Base-by-base conservation (phyloP, 805 yeast species). In the Metschnikowia cerradonensis region DNA sequence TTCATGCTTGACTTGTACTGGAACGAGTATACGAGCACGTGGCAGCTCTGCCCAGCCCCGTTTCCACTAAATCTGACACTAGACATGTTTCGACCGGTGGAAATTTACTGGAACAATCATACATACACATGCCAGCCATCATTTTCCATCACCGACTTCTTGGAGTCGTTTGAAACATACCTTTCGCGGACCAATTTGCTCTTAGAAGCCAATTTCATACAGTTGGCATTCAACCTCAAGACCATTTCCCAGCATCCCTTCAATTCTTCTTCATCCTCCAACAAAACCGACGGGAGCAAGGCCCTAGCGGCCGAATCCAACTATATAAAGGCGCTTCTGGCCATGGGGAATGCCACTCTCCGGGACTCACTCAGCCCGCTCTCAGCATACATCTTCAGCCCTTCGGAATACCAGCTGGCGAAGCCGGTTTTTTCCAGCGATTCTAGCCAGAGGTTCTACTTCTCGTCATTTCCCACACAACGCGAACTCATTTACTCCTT, bases 21-120 rank as follows among this genome's bases (percentile, higher is more conserved):
- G 73, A 80, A 79, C 58, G 79, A 77, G 45, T 57, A 66, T 39
- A 65, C 72, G 3, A 43, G 54, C 10, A 55, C 50, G 41, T 80
- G 84, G 84, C 84, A 79, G 60, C 62, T 81, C 20, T 81, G 86
- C 55, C 86, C 86, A 1, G 73, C 72, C 1, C 72, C 75, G 1
- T 65, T 69, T 20, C 68, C 72, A 6, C 40, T 52, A 2, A 68
- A 74, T 49, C 40, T 52, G 17, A 53, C 63, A 2, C 56, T 64
- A n/a, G 51, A 56, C 42, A 13, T 57, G 6, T 49, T 49, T n/a
- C 45, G 49, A 2, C 38, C 52, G 4, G 52, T 49, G 2, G 30
- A 48, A 0, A 47, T 70, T 6, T 13, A 41, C 4, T 73, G 77
- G 77, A 53, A 63, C 8, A 64, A 61, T 6, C 22, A 36, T 3